Percentiles rank a stretch among this genome's conserved stretches.
Evolutionary conservation across 2,329 filamentous ascomycete genomes (phyloP).

Genomic region (Phoma sp.): DNA sequence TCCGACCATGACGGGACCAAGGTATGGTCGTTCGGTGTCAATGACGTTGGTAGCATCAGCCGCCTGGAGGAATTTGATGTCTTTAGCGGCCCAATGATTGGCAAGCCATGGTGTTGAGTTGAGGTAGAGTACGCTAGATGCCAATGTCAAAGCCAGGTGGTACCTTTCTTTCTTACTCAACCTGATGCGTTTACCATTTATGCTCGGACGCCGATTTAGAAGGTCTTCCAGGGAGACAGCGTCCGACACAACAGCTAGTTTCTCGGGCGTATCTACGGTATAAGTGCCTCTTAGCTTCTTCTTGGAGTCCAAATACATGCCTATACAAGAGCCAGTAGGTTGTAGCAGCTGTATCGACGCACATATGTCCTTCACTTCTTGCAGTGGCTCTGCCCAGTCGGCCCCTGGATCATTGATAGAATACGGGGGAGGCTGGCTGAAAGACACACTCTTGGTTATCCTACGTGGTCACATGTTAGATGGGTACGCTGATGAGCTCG

Average conservation of each 20-base stretch:
- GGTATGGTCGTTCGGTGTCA: constrained; percentile 43
- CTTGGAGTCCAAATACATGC: constrained; percentile 42
- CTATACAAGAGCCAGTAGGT: constrained; percentile 35
- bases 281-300: constrained; percentile 40
- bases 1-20: constrained; percentile 24
- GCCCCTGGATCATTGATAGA: constrained; percentile 31
- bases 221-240: constrained; percentile 42
- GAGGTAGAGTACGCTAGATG: constrained; percentile 44
- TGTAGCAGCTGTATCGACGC: constrained; percentile 40
- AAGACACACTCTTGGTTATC: constrained; percentile 44
- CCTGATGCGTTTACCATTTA: constrained; percentile 35
- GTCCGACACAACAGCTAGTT: constrained; percentile 19
- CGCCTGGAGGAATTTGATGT: constrained; percentile 42
- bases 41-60: constrained; percentile 23
- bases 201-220: constrained; percentile 30
- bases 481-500: neutral
- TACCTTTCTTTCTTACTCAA: constrained; percentile 46
- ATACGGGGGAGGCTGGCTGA: constrained; percentile 42
- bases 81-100: constrained; percentile 42
- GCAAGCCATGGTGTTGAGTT: constrained; percentile 47
- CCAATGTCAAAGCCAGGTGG: constrained; percentile 44
- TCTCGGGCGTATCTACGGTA: constrained; percentile 25
- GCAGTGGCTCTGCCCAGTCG: constrained; percentile 15
- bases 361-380: constrained; percentile 46
- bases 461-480: constrained; percentile 19